phyloP scores from a whole-genome alignment of 2,329 filamentous ascomycete genomes.

The Xylariales sp. region DNA sequence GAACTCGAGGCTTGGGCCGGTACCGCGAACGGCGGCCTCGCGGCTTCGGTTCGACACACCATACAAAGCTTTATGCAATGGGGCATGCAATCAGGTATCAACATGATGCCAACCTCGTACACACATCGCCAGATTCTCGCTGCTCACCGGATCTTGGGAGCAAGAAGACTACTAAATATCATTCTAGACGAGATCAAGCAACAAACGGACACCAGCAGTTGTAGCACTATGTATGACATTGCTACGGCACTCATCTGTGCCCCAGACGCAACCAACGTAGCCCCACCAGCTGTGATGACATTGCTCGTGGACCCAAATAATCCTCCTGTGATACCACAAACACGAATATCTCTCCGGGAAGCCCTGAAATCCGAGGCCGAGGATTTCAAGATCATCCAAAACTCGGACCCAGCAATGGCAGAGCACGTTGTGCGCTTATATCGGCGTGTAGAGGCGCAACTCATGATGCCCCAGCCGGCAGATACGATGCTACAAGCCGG shows the following conservation, averaged over 20 bases:
- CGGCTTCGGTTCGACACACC: conserved; percentile 68
- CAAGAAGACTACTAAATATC: conserved; percentile 67
- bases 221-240: conserved; percentile 74
- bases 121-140: conserved; percentile 77
- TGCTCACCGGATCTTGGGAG: conserved; percentile 70
- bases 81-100: conserved; percentile 68
- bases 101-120: conserved; percentile 72
- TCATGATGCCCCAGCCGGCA: conserved; percentile 56
- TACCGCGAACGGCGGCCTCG: conserved; percentile 66
- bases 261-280: conserved; percentile 65
- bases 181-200: conserved; percentile 76
- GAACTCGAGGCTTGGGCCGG: conserved; percentile 77
- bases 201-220: conserved; percentile 69
- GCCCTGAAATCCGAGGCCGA: conserved; percentile 69
- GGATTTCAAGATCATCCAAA: conserved; percentile 66
- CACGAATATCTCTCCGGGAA: conserved; percentile 67
- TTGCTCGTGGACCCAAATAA: conserved; percentile 53
- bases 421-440: conserved; percentile 73
- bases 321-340: conserved; percentile 54
- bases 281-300: conserved; percentile 48
- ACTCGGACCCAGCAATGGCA: conserved; percentile 66
- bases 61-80: conserved; percentile 74
- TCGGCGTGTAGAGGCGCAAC: conserved; percentile 73
- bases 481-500: conserved; percentile 57
- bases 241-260: conserved; percentile 76